These are phyloP conservation scores for Tephrocybe sp. DNA, from an alignment of 768 basidiomycete genomes.

Conservation along the genomic window DNA sequence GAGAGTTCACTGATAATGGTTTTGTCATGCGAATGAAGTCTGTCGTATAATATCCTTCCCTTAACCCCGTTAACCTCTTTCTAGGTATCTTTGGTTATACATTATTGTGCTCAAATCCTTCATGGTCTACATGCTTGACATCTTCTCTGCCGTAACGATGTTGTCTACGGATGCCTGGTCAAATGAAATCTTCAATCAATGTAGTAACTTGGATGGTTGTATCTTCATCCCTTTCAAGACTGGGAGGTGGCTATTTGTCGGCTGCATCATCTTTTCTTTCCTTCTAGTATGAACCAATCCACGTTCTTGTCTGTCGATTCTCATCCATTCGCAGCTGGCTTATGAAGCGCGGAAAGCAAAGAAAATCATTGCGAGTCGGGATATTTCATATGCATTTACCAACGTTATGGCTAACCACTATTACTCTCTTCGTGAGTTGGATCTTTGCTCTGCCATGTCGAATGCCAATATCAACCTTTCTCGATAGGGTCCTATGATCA, in stretches of 20 bases:
- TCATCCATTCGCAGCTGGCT: conserved; percentile 54
- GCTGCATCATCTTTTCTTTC: conserved; percentile 98
- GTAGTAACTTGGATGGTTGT: conserved; percentile 62
- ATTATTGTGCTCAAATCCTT: conserved; percentile 93
- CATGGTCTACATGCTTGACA: conserved; percentile 95
- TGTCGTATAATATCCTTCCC: conserved; percentile 20
- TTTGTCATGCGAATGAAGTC: conserved; percentile 88
- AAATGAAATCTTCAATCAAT: conserved; percentile 85
- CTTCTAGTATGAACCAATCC: conserved; percentile 62
- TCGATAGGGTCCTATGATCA: conserved; percentile 86
- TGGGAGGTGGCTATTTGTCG: conserved; percentile 96
- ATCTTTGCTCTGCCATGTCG: neutral
- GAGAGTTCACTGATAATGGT: conserved; percentile 88
- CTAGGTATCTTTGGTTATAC: conserved; percentile 91
- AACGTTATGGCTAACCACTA: conserved; percentile 97
- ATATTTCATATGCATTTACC: conserved; percentile 98
- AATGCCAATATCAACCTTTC: conserved; percentile 6
- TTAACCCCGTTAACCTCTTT: neutral
- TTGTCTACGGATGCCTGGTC: conserved; percentile 90
- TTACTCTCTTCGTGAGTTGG: conserved; percentile 85
- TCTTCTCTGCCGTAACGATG: conserved; percentile 97
- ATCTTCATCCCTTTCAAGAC: conserved; percentile 85
- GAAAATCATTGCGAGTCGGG: conserved; percentile 92
- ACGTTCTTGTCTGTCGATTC: conserved; percentile 4
- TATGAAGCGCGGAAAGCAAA: conserved; percentile 93